Evolutionary conservation across 805 yeast species (phyloP).

Genomic region (Pichia deserticola): DNA sequence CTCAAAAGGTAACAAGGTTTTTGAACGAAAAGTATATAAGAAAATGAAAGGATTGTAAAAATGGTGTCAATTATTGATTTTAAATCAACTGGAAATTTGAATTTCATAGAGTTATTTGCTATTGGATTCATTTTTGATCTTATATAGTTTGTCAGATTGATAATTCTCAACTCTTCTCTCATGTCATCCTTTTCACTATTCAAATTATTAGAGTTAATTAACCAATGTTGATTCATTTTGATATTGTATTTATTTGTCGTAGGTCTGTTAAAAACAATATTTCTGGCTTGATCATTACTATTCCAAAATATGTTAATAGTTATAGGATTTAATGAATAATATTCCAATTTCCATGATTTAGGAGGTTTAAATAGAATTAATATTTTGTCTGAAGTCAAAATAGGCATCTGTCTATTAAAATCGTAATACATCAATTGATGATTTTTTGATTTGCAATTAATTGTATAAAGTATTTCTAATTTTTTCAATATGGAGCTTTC

Average conservation of each 20-base stretch:
- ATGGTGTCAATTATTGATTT: background rate
- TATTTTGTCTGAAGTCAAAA: conserved; percentile 15
- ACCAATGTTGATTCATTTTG: conserved; percentile 23
- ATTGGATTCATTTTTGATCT: conserved; percentile 15
- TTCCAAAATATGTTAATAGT: conserved; percentile 46
- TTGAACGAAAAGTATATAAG: conserved; percentile 6
- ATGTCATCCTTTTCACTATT: conserved; percentile 12
- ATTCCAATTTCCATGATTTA: conserved; percentile 60
- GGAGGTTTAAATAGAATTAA: conserved; percentile 66
- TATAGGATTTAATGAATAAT: conserved; percentile 69
- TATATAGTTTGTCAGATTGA: conserved; percentile 26
- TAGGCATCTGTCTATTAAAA: conserved; percentile 10
- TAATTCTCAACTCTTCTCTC: conserved; percentile 22
- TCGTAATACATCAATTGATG: conserved; percentile 15
- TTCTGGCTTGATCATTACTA: conserved; percentile 9
- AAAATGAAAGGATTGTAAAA: background rate
- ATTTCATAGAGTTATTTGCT: background rate
- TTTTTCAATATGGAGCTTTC: conserved; percentile 17
- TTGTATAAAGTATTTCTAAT: conserved; percentile 21
- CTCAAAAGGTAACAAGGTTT: conserved; percentile 8
- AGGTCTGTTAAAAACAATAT: conserved; percentile 12
- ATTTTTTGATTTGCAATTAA: conserved; percentile 17
- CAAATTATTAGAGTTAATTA: background rate
- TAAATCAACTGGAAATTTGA: background rate
- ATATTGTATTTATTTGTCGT: conserved; percentile 19